These are phyloP conservation scores for Aspergillus sp. DNA, from an alignment of 2,329 filamentous ascomycete species.

Conservation along the genomic window DNA sequence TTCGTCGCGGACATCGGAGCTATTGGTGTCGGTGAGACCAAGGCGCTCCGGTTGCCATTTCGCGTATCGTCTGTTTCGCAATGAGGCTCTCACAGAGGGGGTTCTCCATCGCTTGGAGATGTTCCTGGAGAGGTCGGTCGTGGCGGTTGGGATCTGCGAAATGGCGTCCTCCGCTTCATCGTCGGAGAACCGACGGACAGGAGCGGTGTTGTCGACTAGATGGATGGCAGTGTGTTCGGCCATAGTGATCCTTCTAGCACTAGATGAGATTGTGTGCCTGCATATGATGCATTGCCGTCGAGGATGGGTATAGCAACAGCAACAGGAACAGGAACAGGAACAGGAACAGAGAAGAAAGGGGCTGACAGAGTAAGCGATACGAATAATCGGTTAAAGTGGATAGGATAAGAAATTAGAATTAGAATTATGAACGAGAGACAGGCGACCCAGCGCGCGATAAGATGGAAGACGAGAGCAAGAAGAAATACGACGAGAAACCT, in stretches of 20 bases:
- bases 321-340: not conserved
- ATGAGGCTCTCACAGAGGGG: slow-evolving; percentile 38
- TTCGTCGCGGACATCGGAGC: slow-evolving; percentile 1
- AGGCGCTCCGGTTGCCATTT: slow-evolving; percentile 58
- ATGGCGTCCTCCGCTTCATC: slow-evolving; percentile 15
- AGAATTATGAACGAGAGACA: not conserved
- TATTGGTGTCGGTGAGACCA: slow-evolving; percentile 37
- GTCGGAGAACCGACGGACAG: slow-evolving; percentile 15
- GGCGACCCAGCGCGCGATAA: not conserved
- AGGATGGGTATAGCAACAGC: not conserved
- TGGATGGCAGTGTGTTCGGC: slow-evolving; percentile 27
- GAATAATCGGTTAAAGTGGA: not conserved
- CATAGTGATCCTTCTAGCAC: slow-evolving; percentile 19
- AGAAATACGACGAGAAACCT: too few relatives aligned
- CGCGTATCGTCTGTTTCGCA: slow-evolving; percentile 45
- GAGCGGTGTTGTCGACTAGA: slow-evolving; percentile 42
- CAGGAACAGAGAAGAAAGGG: not conserved
- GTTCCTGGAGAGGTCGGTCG: slow-evolving; percentile 11
- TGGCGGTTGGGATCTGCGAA: slow-evolving; percentile 9
- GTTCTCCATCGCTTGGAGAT: slow-evolving; percentile 20
- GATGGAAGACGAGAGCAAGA: slow-evolving; percentile 3
- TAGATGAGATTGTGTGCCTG: not conserved
- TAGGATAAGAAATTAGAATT: not conserved
- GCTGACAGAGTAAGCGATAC: not conserved
- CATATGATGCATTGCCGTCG: not conserved